Conservation (phyloP, 2,329 filamentous ascomycete genomes). For the Fusarium redolens region DNA sequence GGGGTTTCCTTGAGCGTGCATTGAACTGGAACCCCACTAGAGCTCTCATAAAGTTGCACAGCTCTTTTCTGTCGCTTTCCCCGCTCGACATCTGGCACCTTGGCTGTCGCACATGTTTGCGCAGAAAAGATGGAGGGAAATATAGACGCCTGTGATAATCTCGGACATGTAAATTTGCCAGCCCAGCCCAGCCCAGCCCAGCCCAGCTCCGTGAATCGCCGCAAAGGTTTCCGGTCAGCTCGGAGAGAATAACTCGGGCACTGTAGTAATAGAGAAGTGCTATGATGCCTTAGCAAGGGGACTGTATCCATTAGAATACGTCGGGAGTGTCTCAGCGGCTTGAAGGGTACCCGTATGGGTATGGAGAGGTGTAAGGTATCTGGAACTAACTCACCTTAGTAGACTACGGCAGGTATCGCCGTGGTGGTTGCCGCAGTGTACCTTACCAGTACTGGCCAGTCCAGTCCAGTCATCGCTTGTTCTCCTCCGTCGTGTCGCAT, state of each 20-base stretch:
- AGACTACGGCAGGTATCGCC: constrained; percentile 24
- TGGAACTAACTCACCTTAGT: not conserved
- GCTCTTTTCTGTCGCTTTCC: constrained; percentile 25
- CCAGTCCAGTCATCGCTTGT: constrained; percentile 18
- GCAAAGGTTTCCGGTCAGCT: constrained; percentile 15
- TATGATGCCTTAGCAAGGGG: constrained; percentile 1
- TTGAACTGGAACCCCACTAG: constrained; percentile 25
- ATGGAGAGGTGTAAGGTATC: not conserved
- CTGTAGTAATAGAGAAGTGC: not conserved
- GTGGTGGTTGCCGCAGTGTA: constrained; percentile 24
- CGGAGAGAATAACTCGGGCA: constrained; percentile 9
- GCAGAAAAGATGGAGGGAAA: constrained; percentile 3
- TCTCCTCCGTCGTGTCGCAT: constrained; percentile 20
- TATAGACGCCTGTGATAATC: constrained; percentile 18
- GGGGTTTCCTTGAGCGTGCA: constrained; percentile 22
- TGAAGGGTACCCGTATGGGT: constrained; percentile 6
- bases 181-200: not conserved
- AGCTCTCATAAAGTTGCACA: constrained; percentile 19
- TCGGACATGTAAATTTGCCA: constrained; percentile 37
- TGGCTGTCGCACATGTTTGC: constrained; percentile 32
- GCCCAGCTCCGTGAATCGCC: constrained; percentile 1
- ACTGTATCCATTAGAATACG: constrained; percentile 4
- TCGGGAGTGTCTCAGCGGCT: constrained; percentile 7
- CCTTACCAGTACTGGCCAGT: not conserved
- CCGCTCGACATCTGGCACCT: constrained; percentile 24